These are phyloP conservation scores for Rhodotorula kratochvilovae DNA, from an alignment of 768 basidiomycete genomes.

Conservation along the genomic window DNA sequence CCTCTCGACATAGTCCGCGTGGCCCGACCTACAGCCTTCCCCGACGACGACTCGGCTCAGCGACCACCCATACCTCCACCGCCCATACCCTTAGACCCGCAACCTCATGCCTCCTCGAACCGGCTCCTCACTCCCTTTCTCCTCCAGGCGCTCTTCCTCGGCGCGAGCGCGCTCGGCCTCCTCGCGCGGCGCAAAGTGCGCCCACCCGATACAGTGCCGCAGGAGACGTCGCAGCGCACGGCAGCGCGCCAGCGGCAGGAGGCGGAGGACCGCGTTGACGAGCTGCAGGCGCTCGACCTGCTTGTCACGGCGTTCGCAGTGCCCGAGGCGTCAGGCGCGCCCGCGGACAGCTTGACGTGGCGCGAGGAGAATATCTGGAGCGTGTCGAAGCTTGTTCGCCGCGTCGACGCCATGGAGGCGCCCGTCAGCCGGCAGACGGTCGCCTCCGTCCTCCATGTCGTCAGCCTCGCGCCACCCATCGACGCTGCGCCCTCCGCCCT, in stretches of 20 bases:
- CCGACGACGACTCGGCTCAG: not conserved
- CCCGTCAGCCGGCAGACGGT: slow-evolving; percentile 1
- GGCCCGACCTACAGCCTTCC: not conserved
- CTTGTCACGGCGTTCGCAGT: slow-evolving; percentile 9
- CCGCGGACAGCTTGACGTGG: too few species aligned
- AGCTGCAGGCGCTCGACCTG: slow-evolving; percentile 29
- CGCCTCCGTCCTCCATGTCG: slow-evolving; percentile 10
- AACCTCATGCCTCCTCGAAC: slow-evolving; percentile 2
- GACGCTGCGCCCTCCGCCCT: too few species aligned
- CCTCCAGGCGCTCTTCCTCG: slow-evolving; percentile 31
- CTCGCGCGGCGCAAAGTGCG: slow-evolving; percentile 20
- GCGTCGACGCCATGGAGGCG: not conserved
- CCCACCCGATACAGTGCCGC: not conserved
- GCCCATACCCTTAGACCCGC: slow-evolving; percentile 17
- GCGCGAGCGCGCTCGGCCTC: slow-evolving; percentile 26
- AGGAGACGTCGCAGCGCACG: too few species aligned
- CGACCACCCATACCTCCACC: slow-evolving; percentile 15
- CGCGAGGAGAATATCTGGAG: not conserved
- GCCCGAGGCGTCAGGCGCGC: not conserved
- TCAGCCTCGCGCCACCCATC: not conserved
- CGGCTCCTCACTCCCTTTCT: slow-evolving; percentile 25
- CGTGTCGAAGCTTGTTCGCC: not conserved
- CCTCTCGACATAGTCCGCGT: slow-evolving; percentile 7
- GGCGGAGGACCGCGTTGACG: slow-evolving; percentile 28
- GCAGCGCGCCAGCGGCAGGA: not conserved